Base-by-base conservation (phyloP, 176 grass and related monocot genomes). In the Puccinellia tenuiflora region DNA sequence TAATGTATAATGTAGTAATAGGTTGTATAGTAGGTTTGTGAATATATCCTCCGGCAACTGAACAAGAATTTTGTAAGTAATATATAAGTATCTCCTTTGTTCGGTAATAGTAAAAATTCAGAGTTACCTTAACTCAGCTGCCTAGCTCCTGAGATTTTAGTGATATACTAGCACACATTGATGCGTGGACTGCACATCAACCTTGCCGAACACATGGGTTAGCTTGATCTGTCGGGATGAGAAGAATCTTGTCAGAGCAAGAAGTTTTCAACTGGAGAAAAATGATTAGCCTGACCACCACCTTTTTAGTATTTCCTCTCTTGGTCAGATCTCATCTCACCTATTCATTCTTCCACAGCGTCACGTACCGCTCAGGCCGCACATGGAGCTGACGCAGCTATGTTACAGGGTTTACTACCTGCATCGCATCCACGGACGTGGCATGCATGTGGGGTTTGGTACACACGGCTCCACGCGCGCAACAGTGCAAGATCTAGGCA, bases 361-460 rank as follows among this genome's bases (percentile, higher is more conserved):
- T 86, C 88, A 78, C 40, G 54, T 82, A 78, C 30, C 24, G 72
- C 33, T 24, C 62, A 9, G 67, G 18, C 0, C 56, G 73, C 88
- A 90, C 84, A 86, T 79, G 84, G 84, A 85, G 62, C 50, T 34
- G 64, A 64, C 45, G 45, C 22, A 48, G 74, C 43, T n/a, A 28
- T 45, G 38, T 24, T 60, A 14, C 37, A 7, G n/a, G n/a, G n/a
- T n/a, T n/a, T n/a, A n/a, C n/a, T n/a, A n/a, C n/a, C n/a, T n/a
- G n/a, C n/a, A n/a, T n/a, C n/a, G n/a, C 9, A 22, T 40, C 25
- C 67, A 70, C 37, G n/a, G 65, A 5, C 63, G 31, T 1, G 31
- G 17, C 33, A 68, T 22, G 69, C 79, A 75, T 79, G 88, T 79
- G 84, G 73, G 88, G 81, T 83, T 83, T 90, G 84, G 83, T 86